Evolutionary conservation across 352 stramenopile species (phyloP).

Genomic region (Globisporangium okanoganense): DNA sequence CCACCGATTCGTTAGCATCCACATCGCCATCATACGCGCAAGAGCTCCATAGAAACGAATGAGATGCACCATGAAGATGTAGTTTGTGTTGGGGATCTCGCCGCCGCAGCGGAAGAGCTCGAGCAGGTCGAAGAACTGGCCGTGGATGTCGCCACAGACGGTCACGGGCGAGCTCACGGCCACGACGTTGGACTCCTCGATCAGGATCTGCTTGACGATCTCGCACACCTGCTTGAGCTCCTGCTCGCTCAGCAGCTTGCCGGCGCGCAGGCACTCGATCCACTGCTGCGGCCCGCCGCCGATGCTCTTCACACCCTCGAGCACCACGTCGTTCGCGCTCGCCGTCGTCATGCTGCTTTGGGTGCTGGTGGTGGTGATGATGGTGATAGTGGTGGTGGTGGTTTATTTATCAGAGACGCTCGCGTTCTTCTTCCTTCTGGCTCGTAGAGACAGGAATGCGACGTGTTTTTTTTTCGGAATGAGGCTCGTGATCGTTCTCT

Average conservation of each 20-base stretch:
- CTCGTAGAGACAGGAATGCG: neutral
- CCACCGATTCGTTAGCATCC: neutral
- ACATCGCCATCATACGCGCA: neutral
- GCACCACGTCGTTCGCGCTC: conserved; percentile 57
- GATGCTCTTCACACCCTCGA: conserved; percentile 52
- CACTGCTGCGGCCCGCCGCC: conserved; percentile 77
- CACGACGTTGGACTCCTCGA: conserved; percentile 91
- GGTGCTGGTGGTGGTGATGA: neutral
- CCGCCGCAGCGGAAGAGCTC: conserved; percentile 87
- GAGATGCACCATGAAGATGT: conserved; percentile 83
- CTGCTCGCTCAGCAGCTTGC: conserved; percentile 82
- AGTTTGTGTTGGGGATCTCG: conserved; percentile 85
- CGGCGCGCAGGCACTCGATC: conserved; percentile 76
- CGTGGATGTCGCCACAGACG: conserved; percentile 88
- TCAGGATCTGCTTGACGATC: conserved; percentile 89
- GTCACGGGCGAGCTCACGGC: conserved; percentile 87
- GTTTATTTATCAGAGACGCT: neutral
- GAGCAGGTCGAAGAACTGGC: conserved; percentile 88
- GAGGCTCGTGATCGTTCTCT: conserved; percentile 1
- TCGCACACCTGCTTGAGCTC: conserved; percentile 89
- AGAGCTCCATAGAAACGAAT: neutral
- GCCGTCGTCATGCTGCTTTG: conserved; percentile 30
- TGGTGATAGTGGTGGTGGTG: neutral
- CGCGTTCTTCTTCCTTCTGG: neutral
- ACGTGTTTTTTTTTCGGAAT: neutral